Evolutionary conservation across 164 flowering plant species (phyloP), one percentile per base, ranked within the genome.

Genomic region (Vitis riparia): DNA sequence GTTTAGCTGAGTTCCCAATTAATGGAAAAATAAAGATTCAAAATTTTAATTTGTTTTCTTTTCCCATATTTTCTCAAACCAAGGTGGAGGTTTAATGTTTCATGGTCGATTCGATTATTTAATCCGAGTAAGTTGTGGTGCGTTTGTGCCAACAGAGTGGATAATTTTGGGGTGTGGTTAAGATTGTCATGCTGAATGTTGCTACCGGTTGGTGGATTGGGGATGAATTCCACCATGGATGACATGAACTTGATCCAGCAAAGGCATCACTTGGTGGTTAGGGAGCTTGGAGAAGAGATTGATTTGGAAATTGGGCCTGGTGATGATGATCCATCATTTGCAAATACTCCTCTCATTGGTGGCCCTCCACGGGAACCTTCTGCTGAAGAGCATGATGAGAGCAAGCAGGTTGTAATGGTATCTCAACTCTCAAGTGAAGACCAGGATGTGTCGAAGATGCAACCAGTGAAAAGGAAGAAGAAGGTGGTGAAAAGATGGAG

Each of bases 401-500:
- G 79, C 74, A 93, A 93, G 81, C 86, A 84, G 66, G 73, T 91
- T 83, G 79, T 73, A 15, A 77, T 88, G 81, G 88, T 58, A 65
- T 74, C 97, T 74, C 89, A 89, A 30, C 81, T 84, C 48, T 29
- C 85, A 0, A 75, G 65, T 65, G 99, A 90, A 16, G 93, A 90
- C 49, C 94, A 88, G 56, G 98, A 91, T 49, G 57, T 83, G 71
- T 81, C 85, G 16, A 92, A 85, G 79, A 17, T 71, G 8, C 93
- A 86, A 59, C 81, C 86, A 4, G 74, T 69, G 5, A 96, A 93
- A 77, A 85, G 94, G 82, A 96, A 93, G 84, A 96, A 96, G 80
- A 96, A 93, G 73, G 99, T 96, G 68, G 97, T 96, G 48, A 96
- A 96, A 78, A 83, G 96, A 76, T 96, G 99, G 99, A 89, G 99